Evolutionary conservation across 371 early-diverging fungal genomes (phyloP), one percentile per base, ranked within the genome.

Genomic region (Mortierella sp.): DNA sequence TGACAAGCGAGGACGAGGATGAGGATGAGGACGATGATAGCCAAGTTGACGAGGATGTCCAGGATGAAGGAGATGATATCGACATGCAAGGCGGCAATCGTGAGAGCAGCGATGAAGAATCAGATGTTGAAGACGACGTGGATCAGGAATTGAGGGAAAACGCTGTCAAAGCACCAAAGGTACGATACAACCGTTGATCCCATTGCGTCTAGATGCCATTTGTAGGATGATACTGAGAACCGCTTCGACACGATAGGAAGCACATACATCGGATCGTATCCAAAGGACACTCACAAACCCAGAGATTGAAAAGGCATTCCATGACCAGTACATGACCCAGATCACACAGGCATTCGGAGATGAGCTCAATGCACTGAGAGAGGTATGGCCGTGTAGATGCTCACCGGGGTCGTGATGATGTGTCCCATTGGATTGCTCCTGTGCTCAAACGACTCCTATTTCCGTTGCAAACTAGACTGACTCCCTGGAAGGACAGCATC

Each of bases 341-440:
- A 69, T 77, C 43, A 77, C 70, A 9, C 70, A 66, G 48, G 77
- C 70, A 14, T 77, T 77, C 44, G 77, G 77, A 22, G 77, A 77
- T 39, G 77, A 77, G 51, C 53, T 77, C 41, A 77, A 69, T 48
- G 57, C 69, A 27, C 48, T 77, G 31, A 57, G 70, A 37, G 77
- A 77, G 69, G 77, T 76, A 76, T 31, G 46, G 41, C 6, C 16
- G 41, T 41, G 41, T 16, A 12, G 16, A 3, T 16, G 41, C 10
- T 41, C 16, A 41, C 10, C 16, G 10, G 10, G 41, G 16, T 9
- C 16, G 16, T 16, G 41, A 41, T 16, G 6, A 7, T 25, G 24
- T 46, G 6, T 5, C 4, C 24, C 8, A 16, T 46, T 25, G 3
- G 24, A 46, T 22, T 5, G 46, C 22, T 19, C 46, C 22, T 19